A percentile compares a stretch with the other conserved stretches of the same genome.
Evolutionary conservation across 495 filamentous ascomycete species (phyloP).

Genomic region (Stereocaulon alpinum): DNA sequence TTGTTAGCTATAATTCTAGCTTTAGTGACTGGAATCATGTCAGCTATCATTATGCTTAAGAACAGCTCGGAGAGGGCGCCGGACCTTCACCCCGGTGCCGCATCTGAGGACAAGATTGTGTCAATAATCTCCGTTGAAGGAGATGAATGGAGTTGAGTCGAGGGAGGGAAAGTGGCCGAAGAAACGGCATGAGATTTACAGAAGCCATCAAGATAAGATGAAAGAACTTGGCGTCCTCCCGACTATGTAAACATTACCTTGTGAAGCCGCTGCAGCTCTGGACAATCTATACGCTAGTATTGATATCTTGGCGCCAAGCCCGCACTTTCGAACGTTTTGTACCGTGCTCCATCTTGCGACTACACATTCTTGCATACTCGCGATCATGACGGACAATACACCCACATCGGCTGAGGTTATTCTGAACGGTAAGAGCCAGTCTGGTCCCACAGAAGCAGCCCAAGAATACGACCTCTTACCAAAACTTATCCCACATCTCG

Average conservation of each 20-base stretch:
- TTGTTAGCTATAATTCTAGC: not conserved
- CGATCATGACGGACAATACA: constrained; percentile 58
- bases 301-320: constrained; percentile 3
- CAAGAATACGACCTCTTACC: constrained; percentile 72
- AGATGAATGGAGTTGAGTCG: not conserved
- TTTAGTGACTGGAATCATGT: not conserved
- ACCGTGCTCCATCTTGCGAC: not conserved
- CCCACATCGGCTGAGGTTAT: constrained; percentile 43
- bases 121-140: constrained; percentile 1
- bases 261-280: not conserved
- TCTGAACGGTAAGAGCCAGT: constrained; percentile 43
- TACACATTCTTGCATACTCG: constrained; percentile 13
- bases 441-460: constrained; percentile 45
- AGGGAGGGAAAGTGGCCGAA: constrained; percentile 3
- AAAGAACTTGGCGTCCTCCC: too few relatives aligned
- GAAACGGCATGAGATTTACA: constrained; percentile 1
- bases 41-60: not conserved
- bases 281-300: constrained; percentile 1
- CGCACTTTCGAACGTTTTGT: not conserved
- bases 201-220: constrained; percentile 3
- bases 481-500: constrained; percentile 83
- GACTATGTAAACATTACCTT: not conserved
- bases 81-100: not conserved
- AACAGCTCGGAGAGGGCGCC: not conserved
- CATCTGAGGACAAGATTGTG: constrained; percentile 1